phyloP scores from a whole-genome alignment of 768 basidiomycete genomes.

The Lentinula lateritia region DNA sequence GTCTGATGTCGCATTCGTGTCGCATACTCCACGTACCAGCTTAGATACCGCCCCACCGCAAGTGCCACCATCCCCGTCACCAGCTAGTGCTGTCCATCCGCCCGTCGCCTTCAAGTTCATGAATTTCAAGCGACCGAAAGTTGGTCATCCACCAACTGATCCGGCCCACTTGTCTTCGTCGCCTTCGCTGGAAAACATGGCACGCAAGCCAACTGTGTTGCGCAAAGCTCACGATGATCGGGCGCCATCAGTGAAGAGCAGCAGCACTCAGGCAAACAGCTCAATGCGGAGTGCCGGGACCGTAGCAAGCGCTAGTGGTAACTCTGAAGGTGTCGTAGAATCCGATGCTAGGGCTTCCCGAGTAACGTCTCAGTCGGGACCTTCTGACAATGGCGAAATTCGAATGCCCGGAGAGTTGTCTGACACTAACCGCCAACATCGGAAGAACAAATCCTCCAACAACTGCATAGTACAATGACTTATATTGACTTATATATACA shows the following conservation, averaged over 20 bases:
- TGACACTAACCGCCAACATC: conserved; percentile 25
- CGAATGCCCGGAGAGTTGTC: conserved; percentile 31
- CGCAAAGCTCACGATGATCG: conserved; percentile 39
- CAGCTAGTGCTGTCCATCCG: conserved; percentile 29
- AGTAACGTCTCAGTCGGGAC: conserved; percentile 26
- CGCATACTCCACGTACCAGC: conserved; percentile 43
- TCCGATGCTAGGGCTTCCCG: conserved; percentile 25
- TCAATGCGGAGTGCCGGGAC: conserved; percentile 58
- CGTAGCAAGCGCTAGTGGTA: conserved; percentile 26
- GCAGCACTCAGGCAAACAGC: conserved; percentile 46
- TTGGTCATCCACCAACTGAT: conserved; percentile 20
- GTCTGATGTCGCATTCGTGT: conserved; percentile 52
- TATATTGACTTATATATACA: background rate
- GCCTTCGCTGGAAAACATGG: conserved; percentile 17
- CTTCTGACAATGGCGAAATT: conserved; percentile 22
- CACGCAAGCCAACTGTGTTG: conserved; percentile 19
- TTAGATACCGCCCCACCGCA: conserved; percentile 35
- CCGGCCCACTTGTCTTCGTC: conserved; percentile 23
- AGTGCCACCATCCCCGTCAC: conserved; percentile 20
- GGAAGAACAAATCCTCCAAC: conserved; percentile 36
- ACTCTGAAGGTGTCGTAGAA: conserved; percentile 20
- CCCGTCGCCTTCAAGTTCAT: conserved; percentile 63
- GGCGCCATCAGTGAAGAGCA: conserved; percentile 56
- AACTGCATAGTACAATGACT: conserved; percentile 46
- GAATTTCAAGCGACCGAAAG: conserved; percentile 58